Evolutionary conservation across 371 early-diverging fungal species (phyloP), one percentile per base, ranked within the genome.

Genomic region (Mucor irregularis): DNA sequence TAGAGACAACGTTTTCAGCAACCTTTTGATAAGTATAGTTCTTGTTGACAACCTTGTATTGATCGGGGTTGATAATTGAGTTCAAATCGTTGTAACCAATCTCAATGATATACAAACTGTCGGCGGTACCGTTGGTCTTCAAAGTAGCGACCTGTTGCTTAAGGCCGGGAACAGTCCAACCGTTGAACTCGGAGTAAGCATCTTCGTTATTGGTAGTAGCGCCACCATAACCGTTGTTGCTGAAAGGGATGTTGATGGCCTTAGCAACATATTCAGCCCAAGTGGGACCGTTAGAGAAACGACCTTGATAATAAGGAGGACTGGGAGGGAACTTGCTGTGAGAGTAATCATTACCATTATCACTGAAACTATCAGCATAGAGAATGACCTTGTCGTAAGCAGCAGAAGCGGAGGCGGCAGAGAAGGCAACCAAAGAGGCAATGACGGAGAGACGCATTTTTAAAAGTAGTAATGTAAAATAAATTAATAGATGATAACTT

Each of bases 201-300:
- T 62, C 49, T 4, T 16, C 44, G 42, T 80, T 73, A 49, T 81
- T 65, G 3, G 79, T 73, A 5, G 86, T 81, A 1, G 85, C 85
- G 21, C 83, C 85, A 19, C 80, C 78, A 40, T 74, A 70, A 1
- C 83, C 85, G 16, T 30, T 48, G 9, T 58, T 55, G 2, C 47
- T 47, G 8, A 22, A 19, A 21, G 58, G 46, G 44, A 64, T 57
- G 0, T 62, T 51, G n/a, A 69, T 11, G 1, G 43, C 33, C 13
- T 72, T 54, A 19, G 79, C 68, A 0, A 80, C 54, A 52, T 82
- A 64, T 48, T 84, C 84, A 31, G 72, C 47, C 81, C 82, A 86
- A 24, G 76, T 68, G 31, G 81, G 82, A 28, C 84, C 83, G 60
- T 83, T 83, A 4, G 73, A 57, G 53, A 64, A 80, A 25, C 83